These are phyloP conservation scores for Cardamine occulta DNA, from an alignment of 345 rosid genomes.

Conservation along the genomic window DNA sequence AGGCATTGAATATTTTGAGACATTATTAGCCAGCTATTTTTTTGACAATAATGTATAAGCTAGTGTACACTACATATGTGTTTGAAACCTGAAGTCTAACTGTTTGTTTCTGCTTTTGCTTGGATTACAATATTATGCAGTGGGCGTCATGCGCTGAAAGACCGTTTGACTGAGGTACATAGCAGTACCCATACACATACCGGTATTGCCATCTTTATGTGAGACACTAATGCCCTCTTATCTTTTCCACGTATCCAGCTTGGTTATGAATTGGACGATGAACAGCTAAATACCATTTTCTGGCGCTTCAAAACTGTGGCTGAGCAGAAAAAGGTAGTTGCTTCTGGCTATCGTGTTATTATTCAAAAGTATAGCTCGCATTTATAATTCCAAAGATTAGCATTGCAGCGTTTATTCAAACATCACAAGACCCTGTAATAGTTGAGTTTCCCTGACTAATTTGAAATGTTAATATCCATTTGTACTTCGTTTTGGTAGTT, in stretches of 20 bases:
- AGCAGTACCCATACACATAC: not conserved
- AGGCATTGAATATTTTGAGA: not conserved
- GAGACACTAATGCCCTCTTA: slow-evolving; percentile 28
- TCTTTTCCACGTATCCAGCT: slow-evolving; percentile 58
- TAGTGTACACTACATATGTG: slow-evolving; percentile 13
- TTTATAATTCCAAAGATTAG: not conserved
- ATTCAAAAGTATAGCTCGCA: not conserved
- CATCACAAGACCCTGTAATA: not conserved
- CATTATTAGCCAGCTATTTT: not conserved
- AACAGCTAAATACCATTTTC: slow-evolving; percentile 71
- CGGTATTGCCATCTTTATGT: not conserved
- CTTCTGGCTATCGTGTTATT: not conserved
- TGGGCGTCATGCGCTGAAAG: slow-evolving; percentile 92
- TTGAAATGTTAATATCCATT: not conserved
- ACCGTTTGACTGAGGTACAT: slow-evolving; percentile 75
- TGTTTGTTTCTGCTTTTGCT: slow-evolving; percentile 18
- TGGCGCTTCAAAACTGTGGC: slow-evolving; percentile 94
- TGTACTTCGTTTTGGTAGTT: not conserved
- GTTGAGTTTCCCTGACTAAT: not conserved
- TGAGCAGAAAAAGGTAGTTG: slow-evolving; percentile 81
- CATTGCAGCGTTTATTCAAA: not conserved
- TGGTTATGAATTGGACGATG: slow-evolving; percentile 79
- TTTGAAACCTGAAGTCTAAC: slow-evolving; percentile 21
- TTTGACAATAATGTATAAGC: not conserved
- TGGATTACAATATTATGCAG: slow-evolving; percentile 50